Base-by-base conservation (phyloP, 2,329 filamentous ascomycete genomes). In the Claviceps paspali region DNA sequence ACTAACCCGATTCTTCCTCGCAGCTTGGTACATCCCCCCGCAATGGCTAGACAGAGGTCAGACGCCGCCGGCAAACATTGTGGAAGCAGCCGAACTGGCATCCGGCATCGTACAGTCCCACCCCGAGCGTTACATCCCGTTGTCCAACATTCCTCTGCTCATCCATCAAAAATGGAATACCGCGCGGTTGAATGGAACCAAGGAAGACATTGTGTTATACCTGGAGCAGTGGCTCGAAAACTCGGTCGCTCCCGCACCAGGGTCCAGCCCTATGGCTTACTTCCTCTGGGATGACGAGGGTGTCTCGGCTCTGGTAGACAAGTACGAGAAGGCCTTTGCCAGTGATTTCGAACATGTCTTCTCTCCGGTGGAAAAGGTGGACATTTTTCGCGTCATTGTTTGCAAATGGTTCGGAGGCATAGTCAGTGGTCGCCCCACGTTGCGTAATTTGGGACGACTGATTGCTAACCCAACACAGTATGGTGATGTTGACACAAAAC, bases 401-500 rank as follows among this genome's bases (percentile, higher is more conserved):
- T 38, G 37, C 10, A 38, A 38, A 33, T 38, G 37, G 37, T 33
- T 38, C 14, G 37, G 37, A n/a, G 37, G 31, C 6, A 34, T 38
- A 24, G 37, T 38, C 26, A n/a, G 37, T 38, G n/a, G 3, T 19
- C 10, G 3, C 18, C 14, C 11, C n/a, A 17, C 15, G 28, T 6
- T n/a, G 24, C 10, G 17, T n/a, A 26, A n/a, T 22, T 32, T 18
- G 11, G n/a, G 6, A 22, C 6, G 19, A 9, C 26, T 1, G 8
- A 8, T 21, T 10, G 24, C 24, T 35, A 15, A 35, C 12, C 21
- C n/a, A 6, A 14, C 14, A 18, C 31, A 38, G 31, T 38, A 38
- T 12, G 37, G 37, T 5, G 31, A 38, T n/a, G 34, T 38, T 19
- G 37, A 35, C 5, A 38, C 37, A n/a, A 38, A 23, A 26, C 37